These are phyloP conservation scores for Daldinia vernicosa DNA, from an alignment of 495 filamentous ascomycete genomes.

Conservation along the genomic window DNA sequence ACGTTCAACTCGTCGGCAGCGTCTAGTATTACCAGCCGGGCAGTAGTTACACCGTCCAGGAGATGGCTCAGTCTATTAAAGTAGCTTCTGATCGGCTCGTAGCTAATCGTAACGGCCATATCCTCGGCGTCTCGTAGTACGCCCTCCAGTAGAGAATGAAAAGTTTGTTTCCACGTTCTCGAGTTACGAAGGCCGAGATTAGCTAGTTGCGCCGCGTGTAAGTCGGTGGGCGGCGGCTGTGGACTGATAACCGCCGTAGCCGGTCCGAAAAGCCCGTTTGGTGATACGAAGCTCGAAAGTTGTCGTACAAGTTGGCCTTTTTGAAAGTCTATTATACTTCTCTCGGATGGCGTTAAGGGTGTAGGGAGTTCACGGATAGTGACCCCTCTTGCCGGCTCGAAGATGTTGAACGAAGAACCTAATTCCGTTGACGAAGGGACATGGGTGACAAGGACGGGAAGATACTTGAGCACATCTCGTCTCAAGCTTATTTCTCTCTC, in stretches of 20 bases:
- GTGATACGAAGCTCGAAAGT: constrained; percentile 48
- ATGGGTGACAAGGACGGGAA: constrained; percentile 49
- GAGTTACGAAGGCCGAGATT: constrained; percentile 32
- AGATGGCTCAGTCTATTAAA: constrained; percentile 51
- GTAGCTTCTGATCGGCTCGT: constrained; percentile 50
- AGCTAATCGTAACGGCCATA: constrained; percentile 55
- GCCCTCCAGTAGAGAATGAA: constrained; percentile 55
- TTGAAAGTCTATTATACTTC: constrained; percentile 44
- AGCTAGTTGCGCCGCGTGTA: constrained; percentile 10
- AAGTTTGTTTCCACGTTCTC: constrained; percentile 55
- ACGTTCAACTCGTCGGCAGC: constrained; percentile 48
- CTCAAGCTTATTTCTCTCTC: constrained; percentile 2
- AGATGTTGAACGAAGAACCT: constrained; percentile 47
- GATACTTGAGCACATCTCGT: constrained; percentile 26
- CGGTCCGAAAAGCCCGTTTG: constrained; percentile 52
- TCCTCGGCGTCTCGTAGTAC: constrained; percentile 57
- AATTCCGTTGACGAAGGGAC: constrained; percentile 38
- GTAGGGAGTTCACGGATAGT: constrained; percentile 43
- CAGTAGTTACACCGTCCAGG: constrained; percentile 50
- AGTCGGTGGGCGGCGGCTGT: not conserved
- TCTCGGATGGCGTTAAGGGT: constrained; percentile 30
- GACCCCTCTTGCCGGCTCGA: constrained; percentile 38
- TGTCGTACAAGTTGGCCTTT: constrained; percentile 47
- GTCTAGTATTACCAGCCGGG: constrained; percentile 52
- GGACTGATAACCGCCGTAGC: constrained; percentile 45